Conservation (phyloP, 352 stramenopile genomes). For the Saprolegnia parasitica region DNA sequence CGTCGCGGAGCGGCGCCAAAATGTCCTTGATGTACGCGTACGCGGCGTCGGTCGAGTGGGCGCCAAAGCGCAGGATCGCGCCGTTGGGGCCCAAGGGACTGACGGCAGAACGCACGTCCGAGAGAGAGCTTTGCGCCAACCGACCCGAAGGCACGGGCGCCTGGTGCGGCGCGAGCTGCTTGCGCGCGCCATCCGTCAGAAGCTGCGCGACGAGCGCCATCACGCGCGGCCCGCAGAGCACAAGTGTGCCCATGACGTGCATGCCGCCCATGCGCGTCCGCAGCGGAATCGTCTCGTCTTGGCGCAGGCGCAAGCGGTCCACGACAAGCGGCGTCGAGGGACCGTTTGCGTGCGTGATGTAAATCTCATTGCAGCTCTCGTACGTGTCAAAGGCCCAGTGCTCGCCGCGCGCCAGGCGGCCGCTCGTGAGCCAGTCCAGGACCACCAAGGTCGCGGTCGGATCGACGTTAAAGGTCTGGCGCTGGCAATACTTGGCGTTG, state of each 20-base stretch:
- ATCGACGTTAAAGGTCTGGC: constrained; percentile 53
- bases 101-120: constrained; percentile 60
- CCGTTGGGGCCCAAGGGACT: constrained; percentile 56
- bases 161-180: constrained; percentile 59
- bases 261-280: constrained; percentile 68
- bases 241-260: constrained; percentile 65
- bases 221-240: constrained; percentile 56
- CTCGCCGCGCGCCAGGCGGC: constrained; percentile 32
- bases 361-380: constrained; percentile 22
- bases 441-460: constrained; percentile 59
- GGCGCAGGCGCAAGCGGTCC: constrained; percentile 66
- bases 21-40: constrained; percentile 60
- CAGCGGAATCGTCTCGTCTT: constrained; percentile 65
- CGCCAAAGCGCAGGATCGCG: constrained; percentile 70
- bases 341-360: neutral
- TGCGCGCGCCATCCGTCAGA: constrained; percentile 62
- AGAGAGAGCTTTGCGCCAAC: constrained; percentile 42
- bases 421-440: constrained; percentile 81
- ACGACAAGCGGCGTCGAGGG: constrained; percentile 2
- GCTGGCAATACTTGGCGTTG: constrained; percentile 58
- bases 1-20: constrained; percentile 47
- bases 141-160: constrained; percentile 72
- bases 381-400: constrained; percentile 17
- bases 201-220: constrained; percentile 49
- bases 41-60: constrained; percentile 51